Evolutionary conservation across 768 basidiomycete species (phyloP), one percentile per base, ranked within the genome.

Genomic region (Pulveroboletus sp.): DNA sequence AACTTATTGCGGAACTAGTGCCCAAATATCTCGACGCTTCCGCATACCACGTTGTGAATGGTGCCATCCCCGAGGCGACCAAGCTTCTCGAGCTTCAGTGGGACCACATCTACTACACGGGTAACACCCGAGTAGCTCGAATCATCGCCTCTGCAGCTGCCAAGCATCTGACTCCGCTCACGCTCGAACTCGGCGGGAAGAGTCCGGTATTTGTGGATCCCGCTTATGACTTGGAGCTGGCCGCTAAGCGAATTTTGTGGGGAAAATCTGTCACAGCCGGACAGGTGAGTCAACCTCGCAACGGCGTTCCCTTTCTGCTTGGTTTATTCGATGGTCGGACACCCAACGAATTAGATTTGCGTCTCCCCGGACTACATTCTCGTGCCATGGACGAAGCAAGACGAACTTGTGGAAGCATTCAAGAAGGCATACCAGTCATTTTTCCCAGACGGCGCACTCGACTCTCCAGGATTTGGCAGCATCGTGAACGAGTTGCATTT

Each of bases 141-240:
- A 76, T 93, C 39, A 76, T 93, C 8, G 78, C 83, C 2, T 62
- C 74, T 0, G 89, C 90, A 0, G 91, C 91, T 11, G 89, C 85
- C 2, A 84, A 91, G 64, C 77, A 79, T 45, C 65, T 93, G 9
- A 86, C 88, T 0, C 88, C 89, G 0, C 70, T 87, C 38, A 74
- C 78, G 26, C 72, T 79, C 35, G 82, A 83, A 81, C 80, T 82
- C 27, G 81, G 81, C 61, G 84, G 89, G 20, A 89, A 91, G 65
- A 82, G 78, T 2, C 89, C 89, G 1, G 87, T 82, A n/a, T 72
- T 92, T 53, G 70, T 93, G 39, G 87, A 91, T 63, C 76, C 86
- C 0, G 73, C 72, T 19, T 81, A 78, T 46, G 83, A 93, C 60
- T 67, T 92, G 38, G 73, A 81, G 49, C 68, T 75, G 4, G 76